Base-by-base conservation (phyloP, 495 filamentous ascomycete species). In the Penicillium ochrochloron region DNA sequence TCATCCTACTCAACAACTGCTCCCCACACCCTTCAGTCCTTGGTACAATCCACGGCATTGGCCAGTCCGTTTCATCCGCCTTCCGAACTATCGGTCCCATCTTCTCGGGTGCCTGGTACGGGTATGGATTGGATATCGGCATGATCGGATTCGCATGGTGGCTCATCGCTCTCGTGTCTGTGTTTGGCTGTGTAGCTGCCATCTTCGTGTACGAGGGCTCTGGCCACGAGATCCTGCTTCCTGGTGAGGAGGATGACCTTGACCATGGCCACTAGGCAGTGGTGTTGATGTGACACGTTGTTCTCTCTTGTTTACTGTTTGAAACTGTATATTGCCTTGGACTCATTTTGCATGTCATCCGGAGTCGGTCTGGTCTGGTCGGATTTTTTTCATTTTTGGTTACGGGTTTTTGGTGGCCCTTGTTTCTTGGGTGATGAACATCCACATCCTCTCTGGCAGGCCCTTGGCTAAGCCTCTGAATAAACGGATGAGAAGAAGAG, bases 1-100 rank as follows among this genome's bases (percentile, higher is more conserved):
- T 88, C 3, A 94, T 96, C 60, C 78, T 96, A 8, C 81, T 94
- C 34, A 95, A 94, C 67, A 95, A 96, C 72, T 90, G 88, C 76
- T 89, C 87, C 51, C 91, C 92, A 2, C 91, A 94, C 68, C 92
- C 92, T 0, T 88, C 84, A 31, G 91, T 94, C 7, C 81, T 96
- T 11, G 90, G 91, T 1, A 93, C 91, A 2, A 84, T 95, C 35
- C 92, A 96, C 75, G 92, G 92, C 6, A 83, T 94, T 23, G 92
- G 87, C 11, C 89, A 93, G 76, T 91, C 84, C 64, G 89, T 90
- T 10, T 88, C 84, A 39, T 88, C 84, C 39, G 84, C 87, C 29
- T 88, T 89, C 50, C 82, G 92, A 42, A 92, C 92, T 4, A 74
- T 94, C 23, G 92, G 91, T 0, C 92, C 92, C 3, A 82, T 92